phyloP scores from a whole-genome alignment of 164 flowering plant genomes.

The Warburgia ugandensis region DNA sequence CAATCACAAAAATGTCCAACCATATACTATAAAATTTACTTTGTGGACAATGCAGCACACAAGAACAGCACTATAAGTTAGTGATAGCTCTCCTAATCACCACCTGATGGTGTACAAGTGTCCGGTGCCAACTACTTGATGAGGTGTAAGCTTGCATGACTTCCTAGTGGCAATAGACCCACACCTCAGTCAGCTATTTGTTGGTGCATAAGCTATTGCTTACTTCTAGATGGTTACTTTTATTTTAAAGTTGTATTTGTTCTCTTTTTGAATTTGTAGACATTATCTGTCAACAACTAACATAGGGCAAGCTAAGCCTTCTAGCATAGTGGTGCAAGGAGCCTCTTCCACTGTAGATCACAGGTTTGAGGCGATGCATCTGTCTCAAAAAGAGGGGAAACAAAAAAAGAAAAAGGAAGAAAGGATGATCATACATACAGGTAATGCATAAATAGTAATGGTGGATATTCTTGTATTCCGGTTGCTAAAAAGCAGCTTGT shows the following conservation, averaged over 20 bases:
- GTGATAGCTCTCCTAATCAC: too few relatives aligned
- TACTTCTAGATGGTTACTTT: too few relatives aligned
- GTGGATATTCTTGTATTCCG: slow-evolving; percentile 44
- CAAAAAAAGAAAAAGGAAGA: background rate
- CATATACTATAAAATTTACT: background rate
- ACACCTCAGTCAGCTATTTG: too few relatives aligned
- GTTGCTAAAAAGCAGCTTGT: slow-evolving; percentile 59
- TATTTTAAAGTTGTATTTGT: too few relatives aligned
- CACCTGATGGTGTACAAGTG: too few relatives aligned
- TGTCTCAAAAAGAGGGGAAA: background rate
- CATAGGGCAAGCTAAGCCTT: background rate
- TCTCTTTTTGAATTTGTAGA: background rate
- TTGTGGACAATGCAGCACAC: background rate
- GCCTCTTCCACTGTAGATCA: background rate
- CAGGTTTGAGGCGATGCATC: background rate
- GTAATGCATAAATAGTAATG: slow-evolving; percentile 70
- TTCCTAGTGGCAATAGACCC: too few relatives aligned
- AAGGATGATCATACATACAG: slow-evolving; percentile 41
- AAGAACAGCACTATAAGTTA: too few relatives aligned
- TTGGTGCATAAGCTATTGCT: too few relatives aligned
- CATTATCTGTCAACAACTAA: background rate
- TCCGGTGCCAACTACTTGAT: too few relatives aligned
- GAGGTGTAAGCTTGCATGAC: too few relatives aligned
- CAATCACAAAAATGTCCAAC: slow-evolving; percentile 1
- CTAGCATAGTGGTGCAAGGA: too few relatives aligned